Base-by-base conservation (phyloP, 306 rosid genomes). In the Rosa rugosa region DNA sequence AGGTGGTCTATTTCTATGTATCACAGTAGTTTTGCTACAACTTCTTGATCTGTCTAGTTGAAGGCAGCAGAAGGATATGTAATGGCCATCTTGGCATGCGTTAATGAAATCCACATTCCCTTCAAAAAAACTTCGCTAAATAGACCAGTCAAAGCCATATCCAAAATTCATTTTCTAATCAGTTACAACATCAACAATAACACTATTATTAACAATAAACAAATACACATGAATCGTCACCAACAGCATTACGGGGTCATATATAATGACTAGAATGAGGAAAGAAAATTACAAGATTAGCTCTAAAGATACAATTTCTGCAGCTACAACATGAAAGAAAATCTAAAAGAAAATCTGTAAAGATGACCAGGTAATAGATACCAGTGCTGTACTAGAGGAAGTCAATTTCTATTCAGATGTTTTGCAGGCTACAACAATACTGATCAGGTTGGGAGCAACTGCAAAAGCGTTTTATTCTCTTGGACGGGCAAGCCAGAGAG, bases 401-500 rank as follows among this genome's bases (percentile, higher is more conserved):
- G 80, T 79, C 77, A 68, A 65, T 57, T 51, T 53, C 60, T 41
- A 69, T 7, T 42, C 60, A 75, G 77, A 69, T 57, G 49, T 36
- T 68, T 75, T 66, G 79, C 77, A n/a, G 73, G 71, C 70, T 66
- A 71, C 72, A 69, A 63, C 45, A 7, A 49, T 38, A 75, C 70
- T 67, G 40, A 70, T 57, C 73, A 81, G 59, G 56, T 76, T 9
- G 46, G 51, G n/a, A 27, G 62, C 25, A 63, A 73, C 69, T 23
- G 68, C 25, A 40, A 49, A 14, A 27, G 7, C 79, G 11, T 77
- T 60, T 86, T 83, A 92, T 73, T 94, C 97, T 88, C 92, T 88
- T 0, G 99, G 99, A 17, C 99, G 99, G 45, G 99, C 98, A 50
- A 91, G 90, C 99, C 99, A 95, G 63, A 95, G 97, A 4, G 99